Evolutionary conservation across 148 eudicot genomes (phyloP), one percentile per base, ranked within the genome.

Genomic region (Persicaria maculosa): DNA sequence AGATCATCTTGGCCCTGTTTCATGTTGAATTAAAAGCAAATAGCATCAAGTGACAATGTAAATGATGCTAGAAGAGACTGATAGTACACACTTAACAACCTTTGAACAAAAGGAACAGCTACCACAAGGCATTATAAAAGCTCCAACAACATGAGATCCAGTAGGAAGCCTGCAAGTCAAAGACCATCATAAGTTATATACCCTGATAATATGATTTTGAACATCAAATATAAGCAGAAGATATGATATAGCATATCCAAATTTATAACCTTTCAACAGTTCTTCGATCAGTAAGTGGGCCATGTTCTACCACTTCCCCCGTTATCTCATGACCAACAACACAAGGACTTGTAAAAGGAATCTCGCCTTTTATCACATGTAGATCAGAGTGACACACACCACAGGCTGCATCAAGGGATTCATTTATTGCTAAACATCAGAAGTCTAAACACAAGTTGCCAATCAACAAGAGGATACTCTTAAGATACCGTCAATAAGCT

Each of bases 351-450:
- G 97, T 74, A 81, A 96, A 96, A 11, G 94, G 97, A 79, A 96
- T 81, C 80, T 96, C 99, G 75, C 99, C 99, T 84, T 96, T 96
- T 15, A 96, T 83, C 55, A 96, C 99, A 74, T 96, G 99, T 46
- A 96, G 93, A 78, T 96, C 99, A 50, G 99, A 96, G 81, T 96
- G 99, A 85, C 99, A 96, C 19, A 96, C 97, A 72, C 99, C 99
- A 79, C 99, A 96, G 50, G 99, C 99, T 96, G 89, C 87, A 90
- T 5, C 54, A 22, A 50, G 10, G 50, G 15, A 52, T 50, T 31
- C 17, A 67, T 25, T 50, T 43, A 50, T 75, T 40, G 59, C 72
- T 80, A 71, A 15, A 79, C n/a, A 71, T 71, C 53, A 71, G 36
- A 71, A 65, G 73, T 45, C 40, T 46, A 14, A 43, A 17, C 36